Conservation (phyloP, 768 basidiomycete genomes). For the Leccinum sublutescens region DNA sequence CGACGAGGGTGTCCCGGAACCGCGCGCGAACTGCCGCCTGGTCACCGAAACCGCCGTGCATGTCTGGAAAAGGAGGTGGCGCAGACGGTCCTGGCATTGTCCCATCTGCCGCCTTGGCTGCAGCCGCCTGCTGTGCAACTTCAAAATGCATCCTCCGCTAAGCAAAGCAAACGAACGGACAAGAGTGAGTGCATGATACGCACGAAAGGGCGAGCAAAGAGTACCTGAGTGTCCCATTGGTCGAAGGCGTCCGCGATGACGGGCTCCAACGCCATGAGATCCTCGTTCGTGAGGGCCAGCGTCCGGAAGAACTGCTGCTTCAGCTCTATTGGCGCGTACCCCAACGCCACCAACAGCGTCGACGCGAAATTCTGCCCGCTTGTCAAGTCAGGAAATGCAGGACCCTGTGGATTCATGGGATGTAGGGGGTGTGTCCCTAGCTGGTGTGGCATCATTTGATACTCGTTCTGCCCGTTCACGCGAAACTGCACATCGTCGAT, state of each 20-base stretch:
- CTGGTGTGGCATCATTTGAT: constrained; percentile 38
- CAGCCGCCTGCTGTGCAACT: constrained; percentile 35
- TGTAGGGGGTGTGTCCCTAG: constrained; percentile 27
- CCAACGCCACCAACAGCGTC: constrained; percentile 72
- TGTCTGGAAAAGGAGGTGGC: constrained; percentile 29
- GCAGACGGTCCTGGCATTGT: constrained; percentile 28
- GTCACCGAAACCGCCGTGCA: constrained; percentile 32
- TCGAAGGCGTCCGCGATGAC: constrained; percentile 85
- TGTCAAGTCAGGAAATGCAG: constrained; percentile 58
- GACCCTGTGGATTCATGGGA: constrained; percentile 46
- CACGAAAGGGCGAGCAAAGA: not conserved
- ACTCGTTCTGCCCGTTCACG: constrained; percentile 45
- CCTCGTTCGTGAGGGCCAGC: constrained; percentile 74
- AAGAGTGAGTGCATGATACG: not conserved
- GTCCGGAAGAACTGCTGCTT: constrained; percentile 75
- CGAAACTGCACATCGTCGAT: constrained; percentile 70
- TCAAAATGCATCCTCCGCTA: constrained; percentile 48
- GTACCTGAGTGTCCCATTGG: constrained; percentile 79
- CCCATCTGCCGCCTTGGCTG: constrained; percentile 31
- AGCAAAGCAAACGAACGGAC: not conserved
- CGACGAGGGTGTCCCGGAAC: constrained; percentile 49
- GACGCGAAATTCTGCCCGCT: constrained; percentile 81
- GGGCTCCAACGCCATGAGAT: constrained; percentile 74
- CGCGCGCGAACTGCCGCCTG: constrained; percentile 53
- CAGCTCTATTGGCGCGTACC: constrained; percentile 60